phyloP scores from a whole-genome alignment of 768 basidiomycete genomes.

The Termitomyces sp. region DNA sequence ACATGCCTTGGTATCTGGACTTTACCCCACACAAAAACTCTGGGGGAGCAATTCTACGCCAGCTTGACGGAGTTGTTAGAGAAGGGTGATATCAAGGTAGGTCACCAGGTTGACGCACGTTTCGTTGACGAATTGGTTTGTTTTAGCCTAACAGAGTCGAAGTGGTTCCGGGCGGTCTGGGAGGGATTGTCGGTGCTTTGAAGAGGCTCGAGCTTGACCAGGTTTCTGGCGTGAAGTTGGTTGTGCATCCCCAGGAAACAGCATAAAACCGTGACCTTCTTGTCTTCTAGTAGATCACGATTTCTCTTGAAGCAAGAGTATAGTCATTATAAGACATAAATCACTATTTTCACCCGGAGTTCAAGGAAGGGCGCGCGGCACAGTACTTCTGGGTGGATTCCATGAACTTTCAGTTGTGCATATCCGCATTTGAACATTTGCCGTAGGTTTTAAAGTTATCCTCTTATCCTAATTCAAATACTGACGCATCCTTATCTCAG shows the following conservation, averaged over 20 bases:
- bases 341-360: too few species aligned
- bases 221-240: constrained; percentile 42
- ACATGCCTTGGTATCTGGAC: constrained; percentile 5
- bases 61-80: constrained; percentile 13
- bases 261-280: constrained; percentile 9
- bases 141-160: constrained; percentile 36
- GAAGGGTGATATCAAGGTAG: constrained; percentile 6
- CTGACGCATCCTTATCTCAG: too few species aligned
- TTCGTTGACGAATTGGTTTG: neutral
- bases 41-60: constrained; percentile 13
- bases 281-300: too few species aligned
- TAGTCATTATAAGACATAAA: too few species aligned
- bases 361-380: too few species aligned
- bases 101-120: neutral
- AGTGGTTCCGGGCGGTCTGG: constrained; percentile 37
- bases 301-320: too few species aligned
- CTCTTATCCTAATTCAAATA: too few species aligned
- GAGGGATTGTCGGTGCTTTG: constrained; percentile 32
- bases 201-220: constrained; percentile 29
- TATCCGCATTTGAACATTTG: too few species aligned
- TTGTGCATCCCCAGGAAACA: constrained; percentile 38
- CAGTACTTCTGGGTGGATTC: too few species aligned
- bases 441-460: too few species aligned
- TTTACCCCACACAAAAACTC: constrained; percentile 5
- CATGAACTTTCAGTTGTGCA: too few species aligned